Conservation (phyloP, 1,284 basidiomycete species). For the Leccinum ambiguum region DNA sequence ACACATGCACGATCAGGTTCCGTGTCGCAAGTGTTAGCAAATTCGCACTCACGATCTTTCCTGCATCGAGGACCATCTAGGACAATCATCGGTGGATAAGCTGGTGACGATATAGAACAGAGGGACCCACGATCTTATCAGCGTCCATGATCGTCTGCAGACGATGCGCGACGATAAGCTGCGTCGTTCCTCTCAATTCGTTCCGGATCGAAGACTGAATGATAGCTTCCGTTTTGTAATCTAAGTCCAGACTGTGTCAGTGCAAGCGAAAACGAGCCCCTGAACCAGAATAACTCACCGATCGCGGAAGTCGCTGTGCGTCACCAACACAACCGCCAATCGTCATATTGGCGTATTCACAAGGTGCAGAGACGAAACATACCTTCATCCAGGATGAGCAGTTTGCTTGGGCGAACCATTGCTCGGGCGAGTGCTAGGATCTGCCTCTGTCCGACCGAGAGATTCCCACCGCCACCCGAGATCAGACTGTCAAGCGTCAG, state of each 20-base stretch:
- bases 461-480: constrained; percentile 59
- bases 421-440: constrained; percentile 56
- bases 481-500: constrained; percentile 40
- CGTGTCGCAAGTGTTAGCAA: background rate
- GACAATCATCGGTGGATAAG: background rate
- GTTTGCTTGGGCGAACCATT: constrained; percentile 30
- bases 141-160: constrained; percentile 72
- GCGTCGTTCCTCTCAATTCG: constrained; percentile 51
- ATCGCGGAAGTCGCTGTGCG: constrained; percentile 38
- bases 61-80: constrained; percentile 39
- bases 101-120: constrained; percentile 23
- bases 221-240: constrained; percentile 31
- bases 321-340: background rate
- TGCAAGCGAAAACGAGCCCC: background rate
- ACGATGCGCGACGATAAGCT: constrained; percentile 69
- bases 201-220: constrained; percentile 34
- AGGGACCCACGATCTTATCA: constrained; percentile 43
- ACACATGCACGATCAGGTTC: background rate
- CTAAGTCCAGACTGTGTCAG: constrained; percentile 4
- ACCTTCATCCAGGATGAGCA: constrained; percentile 37
- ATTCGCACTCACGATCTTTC: constrained; percentile 31
- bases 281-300: constrained; percentile 9
- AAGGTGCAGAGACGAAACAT: constrained; percentile 11
- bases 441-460: constrained; percentile 71
- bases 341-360: background rate